Conservation (phyloP, 176 grass and related monocot genomes). For the Eragrostis nindensis region DNA sequence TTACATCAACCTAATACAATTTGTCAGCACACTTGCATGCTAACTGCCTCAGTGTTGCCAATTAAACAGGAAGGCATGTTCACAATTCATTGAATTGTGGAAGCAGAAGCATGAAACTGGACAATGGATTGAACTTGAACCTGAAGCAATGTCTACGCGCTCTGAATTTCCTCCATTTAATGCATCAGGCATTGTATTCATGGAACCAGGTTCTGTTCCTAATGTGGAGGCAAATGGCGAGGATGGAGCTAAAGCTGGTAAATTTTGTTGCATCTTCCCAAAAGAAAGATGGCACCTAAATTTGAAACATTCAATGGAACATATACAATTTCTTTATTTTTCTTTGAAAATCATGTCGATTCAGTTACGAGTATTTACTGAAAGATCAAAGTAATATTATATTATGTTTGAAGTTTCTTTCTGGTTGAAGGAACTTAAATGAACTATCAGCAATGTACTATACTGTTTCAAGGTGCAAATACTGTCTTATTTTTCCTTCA, state of each 20-base stretch:
- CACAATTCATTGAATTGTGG: constrained; percentile 87
- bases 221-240: constrained; percentile 64
- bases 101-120: constrained; percentile 97
- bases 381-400: background rate
- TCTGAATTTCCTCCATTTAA: constrained; percentile 93
- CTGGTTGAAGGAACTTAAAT: background rate
- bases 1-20: constrained; percentile 11
- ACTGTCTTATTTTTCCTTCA: constrained; percentile 15
- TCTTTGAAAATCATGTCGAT: background rate
- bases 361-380: background rate
- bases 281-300: background rate
- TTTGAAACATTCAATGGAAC: constrained; percentile 27
- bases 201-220: constrained; percentile 34
- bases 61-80: constrained; percentile 81
- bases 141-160: constrained; percentile 82
- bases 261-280: constrained; percentile 14
- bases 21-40: constrained; percentile 10
- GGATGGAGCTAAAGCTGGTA: constrained; percentile 78
- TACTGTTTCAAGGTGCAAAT: background rate
- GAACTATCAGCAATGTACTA: constrained; percentile 5
- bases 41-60: constrained; percentile 28
- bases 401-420: background rate
- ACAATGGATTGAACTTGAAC: constrained; percentile 98
- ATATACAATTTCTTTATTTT: background rate
- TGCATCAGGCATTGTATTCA: constrained; percentile 72